Conservation (phyloP, 495 filamentous ascomycete species). For the Penicillium diatomitis region DNA sequence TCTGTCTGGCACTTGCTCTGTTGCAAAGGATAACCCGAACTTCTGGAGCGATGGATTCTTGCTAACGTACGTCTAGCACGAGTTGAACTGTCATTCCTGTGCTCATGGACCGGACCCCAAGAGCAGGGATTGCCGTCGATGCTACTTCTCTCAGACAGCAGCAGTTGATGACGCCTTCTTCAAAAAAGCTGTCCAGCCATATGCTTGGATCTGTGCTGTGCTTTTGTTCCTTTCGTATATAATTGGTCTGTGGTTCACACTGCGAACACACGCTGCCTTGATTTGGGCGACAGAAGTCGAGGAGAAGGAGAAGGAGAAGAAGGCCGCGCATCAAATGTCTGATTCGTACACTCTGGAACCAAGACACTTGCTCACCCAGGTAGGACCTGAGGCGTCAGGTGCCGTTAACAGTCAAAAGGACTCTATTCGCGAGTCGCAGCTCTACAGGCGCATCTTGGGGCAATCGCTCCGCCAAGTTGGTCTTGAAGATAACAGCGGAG, state of each 20-base stretch:
- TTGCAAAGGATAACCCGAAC: no score
- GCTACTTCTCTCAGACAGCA: constrained; percentile 88
- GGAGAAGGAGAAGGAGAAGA: constrained; percentile 76
- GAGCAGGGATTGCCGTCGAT: constrained; percentile 72
- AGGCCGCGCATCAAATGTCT: constrained; percentile 19
- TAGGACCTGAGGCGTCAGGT: constrained; percentile 23
- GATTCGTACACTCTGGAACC: constrained; percentile 36
- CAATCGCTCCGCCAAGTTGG: constrained; percentile 80
- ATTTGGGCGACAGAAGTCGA: constrained; percentile 90
- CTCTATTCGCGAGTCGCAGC: constrained; percentile 67
- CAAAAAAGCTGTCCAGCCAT: constrained; percentile 79
- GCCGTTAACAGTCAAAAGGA: constrained; percentile 18
- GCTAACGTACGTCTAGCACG: constrained; percentile 48
- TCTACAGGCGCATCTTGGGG: constrained; percentile 89
- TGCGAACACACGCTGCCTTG: constrained; percentile 89
- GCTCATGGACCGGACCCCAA: constrained; percentile 33
- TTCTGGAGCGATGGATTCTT: no score
- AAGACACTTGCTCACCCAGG: constrained; percentile 22
- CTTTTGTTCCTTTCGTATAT: constrained; percentile 88
- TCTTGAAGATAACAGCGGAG: constrained; percentile 41
- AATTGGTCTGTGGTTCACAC: constrained; percentile 92
- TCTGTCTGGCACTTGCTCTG: no score
- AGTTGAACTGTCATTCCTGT: constrained; percentile 83
- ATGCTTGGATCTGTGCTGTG: constrained; percentile 76
- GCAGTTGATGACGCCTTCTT: constrained; percentile 82